phyloP scores from a whole-genome alignment of 1,284 basidiomycete species.

The Ustilago loliicola region DNA sequence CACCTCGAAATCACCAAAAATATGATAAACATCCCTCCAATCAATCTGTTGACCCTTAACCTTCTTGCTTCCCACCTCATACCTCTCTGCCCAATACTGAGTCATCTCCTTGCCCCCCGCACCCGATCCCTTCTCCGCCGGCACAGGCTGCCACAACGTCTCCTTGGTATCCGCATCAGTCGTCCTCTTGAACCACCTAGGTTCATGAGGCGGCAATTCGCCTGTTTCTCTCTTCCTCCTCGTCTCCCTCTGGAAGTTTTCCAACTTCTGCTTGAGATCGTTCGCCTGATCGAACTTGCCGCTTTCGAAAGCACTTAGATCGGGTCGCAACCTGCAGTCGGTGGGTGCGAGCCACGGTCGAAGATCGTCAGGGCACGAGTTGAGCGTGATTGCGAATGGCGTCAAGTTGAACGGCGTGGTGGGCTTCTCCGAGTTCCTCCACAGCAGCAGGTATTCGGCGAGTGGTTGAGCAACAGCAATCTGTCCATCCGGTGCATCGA shows the following conservation, averaged over 20 bases:
- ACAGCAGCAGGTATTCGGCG: slow-evolving; percentile 83
- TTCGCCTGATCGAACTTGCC: slow-evolving; percentile 93
- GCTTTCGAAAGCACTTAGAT: slow-evolving; percentile 93
- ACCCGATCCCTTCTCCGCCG: slow-evolving; percentile 9
- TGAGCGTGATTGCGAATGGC: slow-evolving; percentile 93
- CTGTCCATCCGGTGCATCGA: slow-evolving; percentile 55
- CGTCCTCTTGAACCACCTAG: slow-evolving; percentile 74
- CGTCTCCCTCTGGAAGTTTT: slow-evolving; percentile 87
- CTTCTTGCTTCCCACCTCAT: slow-evolving; percentile 46
- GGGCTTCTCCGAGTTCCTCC: slow-evolving; percentile 86
- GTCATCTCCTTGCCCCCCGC: slow-evolving; percentile 33
- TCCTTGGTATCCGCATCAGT: slow-evolving; percentile 64
- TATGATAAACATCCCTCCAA: slow-evolving; percentile 55
- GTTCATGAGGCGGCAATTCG: slow-evolving; percentile 79
- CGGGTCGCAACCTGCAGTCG: slow-evolving; percentile 92
- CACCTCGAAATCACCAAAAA: slow-evolving; percentile 65
- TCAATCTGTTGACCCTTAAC: slow-evolving; percentile 38
- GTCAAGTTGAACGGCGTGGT: slow-evolving; percentile 79
- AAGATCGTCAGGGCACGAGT: slow-evolving; percentile 80
- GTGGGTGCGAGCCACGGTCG: slow-evolving; percentile 85
- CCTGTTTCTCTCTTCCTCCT: slow-evolving; percentile 84
- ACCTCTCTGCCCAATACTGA: slow-evolving; percentile 60
- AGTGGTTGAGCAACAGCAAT: slow-evolving; percentile 71
- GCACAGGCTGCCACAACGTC: slow-evolving; percentile 59
- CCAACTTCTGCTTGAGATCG: slow-evolving; percentile 85